phyloP scores from a whole-genome alignment of 2,329 filamentous ascomycete genomes.

The Botrytis hyacinthi region DNA sequence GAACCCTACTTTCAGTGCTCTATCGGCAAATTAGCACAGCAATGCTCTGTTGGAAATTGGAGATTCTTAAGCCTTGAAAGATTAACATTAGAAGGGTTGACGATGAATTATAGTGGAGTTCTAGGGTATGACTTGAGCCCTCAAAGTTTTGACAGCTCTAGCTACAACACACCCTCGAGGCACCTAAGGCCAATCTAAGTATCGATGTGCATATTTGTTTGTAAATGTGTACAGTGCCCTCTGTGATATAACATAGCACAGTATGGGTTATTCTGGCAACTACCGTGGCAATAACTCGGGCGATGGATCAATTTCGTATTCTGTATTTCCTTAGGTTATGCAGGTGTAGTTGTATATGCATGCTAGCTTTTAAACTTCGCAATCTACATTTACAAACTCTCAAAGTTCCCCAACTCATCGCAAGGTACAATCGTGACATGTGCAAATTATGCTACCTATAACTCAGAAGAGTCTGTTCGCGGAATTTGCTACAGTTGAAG shows the following conservation, averaged over 20 bases:
- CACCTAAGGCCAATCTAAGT: background rate
- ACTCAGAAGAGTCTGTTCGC: slow-evolving; percentile 25
- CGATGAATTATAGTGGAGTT: slow-evolving; percentile 9
- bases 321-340: slow-evolving; percentile 12
- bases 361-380: slow-evolving; percentile 11
- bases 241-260: background rate
- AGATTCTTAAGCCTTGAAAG: background rate
- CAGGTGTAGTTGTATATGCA: slow-evolving; percentile 12
- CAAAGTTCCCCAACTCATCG: slow-evolving; percentile 6
- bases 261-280: slow-evolving; percentile 12
- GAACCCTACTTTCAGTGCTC: slow-evolving; percentile 10
- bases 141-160: slow-evolving; percentile 9
- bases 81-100: slow-evolving; percentile 15
- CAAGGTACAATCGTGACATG: slow-evolving; percentile 1
- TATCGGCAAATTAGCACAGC: slow-evolving; percentile 13
- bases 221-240: background rate
- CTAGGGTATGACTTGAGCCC: background rate
- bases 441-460: slow-evolving; percentile 3
- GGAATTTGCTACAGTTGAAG: slow-evolving; percentile 24
- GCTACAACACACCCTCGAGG: background rate
- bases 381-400: background rate
- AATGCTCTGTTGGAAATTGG: slow-evolving; percentile 10
- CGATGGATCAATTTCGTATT: slow-evolving; percentile 15
- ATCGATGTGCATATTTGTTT: background rate
- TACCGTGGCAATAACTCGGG: slow-evolving; percentile 18